These are phyloP conservation scores for Violaceomyces palustris DNA, from an alignment of 1,284 basidiomycete genomes.

Conservation along the genomic window DNA sequence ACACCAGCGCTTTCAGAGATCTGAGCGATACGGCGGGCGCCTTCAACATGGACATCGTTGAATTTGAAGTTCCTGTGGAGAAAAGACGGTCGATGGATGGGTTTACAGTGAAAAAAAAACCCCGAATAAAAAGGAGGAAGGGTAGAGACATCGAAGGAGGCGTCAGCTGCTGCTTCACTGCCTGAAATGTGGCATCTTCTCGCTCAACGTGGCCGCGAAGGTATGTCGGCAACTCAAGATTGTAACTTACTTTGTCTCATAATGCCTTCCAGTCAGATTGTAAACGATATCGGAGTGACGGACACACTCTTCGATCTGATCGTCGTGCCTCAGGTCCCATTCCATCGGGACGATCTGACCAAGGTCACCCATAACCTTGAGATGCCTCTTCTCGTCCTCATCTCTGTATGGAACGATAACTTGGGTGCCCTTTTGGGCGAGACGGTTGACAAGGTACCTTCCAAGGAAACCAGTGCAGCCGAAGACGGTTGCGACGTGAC, in stretches of 20 bases:
- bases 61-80: constrained; percentile 86
- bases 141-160: too few species aligned
- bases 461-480: constrained; percentile 94
- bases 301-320: constrained; percentile 87
- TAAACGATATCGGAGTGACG: constrained; percentile 96
- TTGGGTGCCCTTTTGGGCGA: constrained; percentile 81
- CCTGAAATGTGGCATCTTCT: too few species aligned
- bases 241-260: constrained; percentile 73
- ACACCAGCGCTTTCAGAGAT: constrained; percentile 74
- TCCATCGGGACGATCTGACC: constrained; percentile 96
- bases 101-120: too few species aligned
- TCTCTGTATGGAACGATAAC: constrained; percentile 94
- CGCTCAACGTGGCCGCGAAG: too few species aligned
- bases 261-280: constrained; percentile 83
- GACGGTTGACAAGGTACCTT: constrained; percentile 70
- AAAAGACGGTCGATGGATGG: constrained; percentile 31
- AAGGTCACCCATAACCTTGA: constrained; percentile 91
- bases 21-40: constrained; percentile 65
- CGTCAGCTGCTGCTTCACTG: too few species aligned
- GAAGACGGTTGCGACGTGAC: constrained; percentile 88
- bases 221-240: background rate
- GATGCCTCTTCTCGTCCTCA: constrained; percentile 84
- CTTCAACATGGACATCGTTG: constrained; percentile 70
- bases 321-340: constrained; percentile 83
- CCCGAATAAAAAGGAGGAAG: too few species aligned